Base-by-base conservation (phyloP, 2,329 filamentous ascomycete genomes). In the Sarocladiaceae sp. region DNA sequence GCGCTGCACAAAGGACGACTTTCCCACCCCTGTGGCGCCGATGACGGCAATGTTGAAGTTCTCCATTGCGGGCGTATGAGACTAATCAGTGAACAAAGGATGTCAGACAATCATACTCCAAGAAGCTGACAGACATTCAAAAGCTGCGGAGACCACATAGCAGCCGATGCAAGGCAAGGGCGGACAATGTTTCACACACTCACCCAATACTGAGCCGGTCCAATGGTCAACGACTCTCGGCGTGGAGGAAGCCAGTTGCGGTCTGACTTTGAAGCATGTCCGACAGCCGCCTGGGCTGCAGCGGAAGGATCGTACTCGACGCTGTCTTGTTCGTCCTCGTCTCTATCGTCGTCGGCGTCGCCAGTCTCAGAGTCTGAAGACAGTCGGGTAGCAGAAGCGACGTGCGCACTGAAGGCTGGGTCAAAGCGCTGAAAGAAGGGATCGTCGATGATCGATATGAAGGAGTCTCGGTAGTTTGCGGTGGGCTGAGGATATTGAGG, bases 1-100 rank as follows among this genome's bases (percentile, higher is more conserved):
- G 35, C 72, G 74, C 61, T 83, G 80, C 55, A 85, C 78, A 55
- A 84, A 82, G 37, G 79, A 74, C 42, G 80, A 83, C 61, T 85
- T 85, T 51, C 82, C 82, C 39, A 82, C 81, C 48, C 79, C 79
- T 53, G 73, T 69, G 58, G 78, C 74, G 54, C 82, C 82, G 58
- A 85, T 79, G 48, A 85, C 70, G 55, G 78, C 79, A 52, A 85
- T 79, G 57, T 80, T 82, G 56, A 81, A 73, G 52, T 70, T 67
- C 50, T 80, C 76, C 77, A 81, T 80, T 48, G 54, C 58, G 56
- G 57, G 51, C 46, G 56, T 50, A 43, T 55, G 57, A 37, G 58
- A 52, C 63, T 59, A 53, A 20, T 24, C 31, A 44, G 40, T 33
- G 24, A 20, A 33, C 19, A n/a, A n/a, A n/a, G 34, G 19, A 11